These are phyloP conservation scores for Nannizziopsis arthrosporioides DNA, from an alignment of 2,329 filamentous ascomycete species.

Conservation along the genomic window DNA sequence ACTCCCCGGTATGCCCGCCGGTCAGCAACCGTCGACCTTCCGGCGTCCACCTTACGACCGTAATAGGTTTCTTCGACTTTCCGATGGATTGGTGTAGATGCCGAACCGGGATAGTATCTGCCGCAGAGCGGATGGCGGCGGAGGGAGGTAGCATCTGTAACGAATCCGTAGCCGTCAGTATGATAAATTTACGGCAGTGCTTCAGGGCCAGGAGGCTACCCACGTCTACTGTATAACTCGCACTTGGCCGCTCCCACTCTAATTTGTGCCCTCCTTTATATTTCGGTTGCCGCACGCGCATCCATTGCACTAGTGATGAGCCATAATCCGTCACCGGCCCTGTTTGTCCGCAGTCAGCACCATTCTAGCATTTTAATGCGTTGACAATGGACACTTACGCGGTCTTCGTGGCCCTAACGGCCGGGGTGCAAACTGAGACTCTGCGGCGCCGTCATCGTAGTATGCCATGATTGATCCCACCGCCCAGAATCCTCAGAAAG, in stretches of 20 bases:
- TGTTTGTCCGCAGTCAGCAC: conserved; percentile 28
- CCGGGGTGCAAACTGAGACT: conserved; percentile 20
- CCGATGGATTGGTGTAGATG: conserved; percentile 96
- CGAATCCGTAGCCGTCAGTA: conserved; percentile 10
- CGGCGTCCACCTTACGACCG: conserved; percentile 94
- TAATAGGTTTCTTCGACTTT: conserved; percentile 95
- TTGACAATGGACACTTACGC: conserved; percentile 20
- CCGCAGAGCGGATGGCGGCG: conserved; percentile 60
- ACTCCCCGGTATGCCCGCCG: conserved; percentile 91
- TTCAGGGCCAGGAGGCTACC: conserved; percentile 26
- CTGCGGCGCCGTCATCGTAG: conserved; percentile 28
- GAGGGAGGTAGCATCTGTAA: conserved; percentile 72
- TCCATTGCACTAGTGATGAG: conserved; percentile 81
- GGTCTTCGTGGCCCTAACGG: conserved; percentile 30
- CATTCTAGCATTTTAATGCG: not conserved
- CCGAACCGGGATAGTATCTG: conserved; percentile 83
- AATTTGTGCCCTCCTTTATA: conserved; percentile 60
- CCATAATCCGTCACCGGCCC: conserved; percentile 90
- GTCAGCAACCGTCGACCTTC: conserved; percentile 86
- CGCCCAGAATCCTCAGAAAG: too few relatives aligned
- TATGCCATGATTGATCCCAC: conserved; percentile 25
- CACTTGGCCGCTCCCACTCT: conserved; percentile 71
- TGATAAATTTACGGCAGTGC: not conserved
- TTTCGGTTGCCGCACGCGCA: conserved; percentile 65
- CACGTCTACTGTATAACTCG: conserved; percentile 83